Evolutionary conservation across 2,329 filamentous ascomycete genomes (phyloP).

Genomic region (Aspergillus bombycis): DNA sequence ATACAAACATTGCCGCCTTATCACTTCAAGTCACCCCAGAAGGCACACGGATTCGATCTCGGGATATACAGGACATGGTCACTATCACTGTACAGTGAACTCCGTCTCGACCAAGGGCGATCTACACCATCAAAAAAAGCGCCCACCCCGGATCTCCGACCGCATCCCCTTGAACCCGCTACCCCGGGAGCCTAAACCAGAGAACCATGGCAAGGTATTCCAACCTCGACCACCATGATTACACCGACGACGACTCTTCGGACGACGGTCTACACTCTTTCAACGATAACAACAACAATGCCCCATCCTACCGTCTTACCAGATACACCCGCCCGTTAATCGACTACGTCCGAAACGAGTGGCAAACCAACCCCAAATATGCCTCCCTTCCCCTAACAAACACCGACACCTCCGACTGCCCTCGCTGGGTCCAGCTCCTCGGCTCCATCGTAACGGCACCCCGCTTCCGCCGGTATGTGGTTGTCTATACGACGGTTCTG

Average conservation of each 20-base stretch:
- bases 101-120: not conserved
- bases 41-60: not conserved
- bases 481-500: slow-evolving; percentile 39
- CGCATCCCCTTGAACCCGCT: not conserved
- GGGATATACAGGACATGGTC: not conserved
- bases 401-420: slow-evolving; percentile 22
- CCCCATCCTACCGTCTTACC: slow-evolving; percentile 17
- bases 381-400: slow-evolving; percentile 22
- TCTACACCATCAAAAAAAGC: not conserved
- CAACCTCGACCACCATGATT: slow-evolving; percentile 20
- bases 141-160: not conserved
- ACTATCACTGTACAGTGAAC: not conserved
- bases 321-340: slow-evolving; percentile 38
- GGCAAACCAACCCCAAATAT: slow-evolving; percentile 35
- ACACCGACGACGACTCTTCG: slow-evolving; percentile 39
- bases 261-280: slow-evolving; percentile 22
- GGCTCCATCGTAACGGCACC: slow-evolving; percentile 42
- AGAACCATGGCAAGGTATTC: not conserved
- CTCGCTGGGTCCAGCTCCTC: slow-evolving; percentile 29
- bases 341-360: slow-evolving; percentile 43
- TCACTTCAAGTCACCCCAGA: not conserved
- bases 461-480: slow-evolving; percentile 44
- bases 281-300: slow-evolving; percentile 8
- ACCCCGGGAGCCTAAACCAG: not conserved
- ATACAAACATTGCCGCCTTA: not conserved